Evolutionary conservation across 805 yeast genomes (phyloP).

Genomic region (Schwanniomyces occidentalis): DNA sequence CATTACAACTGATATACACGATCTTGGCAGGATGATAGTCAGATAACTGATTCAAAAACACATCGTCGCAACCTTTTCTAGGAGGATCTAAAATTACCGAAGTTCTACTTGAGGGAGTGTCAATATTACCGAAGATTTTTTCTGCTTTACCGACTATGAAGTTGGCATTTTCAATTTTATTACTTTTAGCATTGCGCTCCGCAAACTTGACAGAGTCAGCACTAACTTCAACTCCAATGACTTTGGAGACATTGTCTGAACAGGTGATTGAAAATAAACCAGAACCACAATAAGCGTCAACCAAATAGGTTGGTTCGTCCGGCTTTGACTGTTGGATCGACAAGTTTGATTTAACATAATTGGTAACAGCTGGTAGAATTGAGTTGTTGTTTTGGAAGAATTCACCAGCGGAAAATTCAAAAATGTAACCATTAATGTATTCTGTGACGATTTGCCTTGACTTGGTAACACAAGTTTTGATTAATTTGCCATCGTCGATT

Average conservation of each 20-base stretch:
- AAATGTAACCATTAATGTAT: constrained; percentile 68
- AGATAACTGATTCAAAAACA: constrained; percentile 81
- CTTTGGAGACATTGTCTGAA: constrained; percentile 75
- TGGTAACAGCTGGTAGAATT: constrained; percentile 79
- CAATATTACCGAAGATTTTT: constrained; percentile 75
- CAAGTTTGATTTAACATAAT: constrained; percentile 75
- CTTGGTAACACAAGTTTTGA: constrained; percentile 76
- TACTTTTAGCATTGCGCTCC: constrained; percentile 70
- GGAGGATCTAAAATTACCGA: constrained; percentile 96
- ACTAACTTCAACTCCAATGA: constrained; percentile 91
- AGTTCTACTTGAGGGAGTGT: constrained; percentile 73
- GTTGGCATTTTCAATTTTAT: constrained; percentile 73
- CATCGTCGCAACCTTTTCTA: constrained; percentile 92
- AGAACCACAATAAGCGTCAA: constrained; percentile 96
- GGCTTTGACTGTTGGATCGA: constrained; percentile 34
- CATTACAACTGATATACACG: constrained; percentile 96
- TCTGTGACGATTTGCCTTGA: constrained; percentile 80
- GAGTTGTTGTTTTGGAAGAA: constrained; percentile 96
- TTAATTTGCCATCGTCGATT: constrained; percentile 29
- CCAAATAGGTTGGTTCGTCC: constrained; percentile 56
- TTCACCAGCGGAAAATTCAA: constrained; percentile 91
- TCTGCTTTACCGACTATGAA: constrained; percentile 94
- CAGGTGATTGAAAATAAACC: constrained; percentile 91
- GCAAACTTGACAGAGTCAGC: constrained; percentile 92
- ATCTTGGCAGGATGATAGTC: constrained; percentile 81